Evolutionary conservation across 768 basidiomycete species (phyloP).

Genomic region (Jaapia argillacea): DNA sequence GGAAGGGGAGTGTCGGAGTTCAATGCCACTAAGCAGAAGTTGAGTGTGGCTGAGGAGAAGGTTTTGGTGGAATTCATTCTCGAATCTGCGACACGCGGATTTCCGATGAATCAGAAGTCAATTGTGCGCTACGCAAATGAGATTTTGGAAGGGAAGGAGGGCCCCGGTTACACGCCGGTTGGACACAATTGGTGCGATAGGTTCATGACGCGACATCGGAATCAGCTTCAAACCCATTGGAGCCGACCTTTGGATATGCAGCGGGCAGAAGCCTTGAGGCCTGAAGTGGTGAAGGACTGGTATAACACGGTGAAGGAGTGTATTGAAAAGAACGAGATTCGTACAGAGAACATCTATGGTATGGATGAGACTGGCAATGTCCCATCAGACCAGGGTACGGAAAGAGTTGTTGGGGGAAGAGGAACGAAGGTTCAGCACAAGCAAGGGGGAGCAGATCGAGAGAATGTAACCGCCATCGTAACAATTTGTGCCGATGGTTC

Average conservation of each 20-base stretch:
- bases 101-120: constrained; percentile 12
- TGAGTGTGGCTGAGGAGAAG: constrained; percentile 18
- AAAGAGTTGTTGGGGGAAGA: constrained; percentile 6
- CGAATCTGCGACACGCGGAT: constrained; percentile 17
- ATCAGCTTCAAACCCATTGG: constrained; percentile 23
- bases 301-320: constrained; percentile 21
- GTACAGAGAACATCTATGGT: constrained; percentile 15
- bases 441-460: constrained; percentile 18
- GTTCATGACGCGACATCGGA: constrained; percentile 18
- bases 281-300: constrained; percentile 19
- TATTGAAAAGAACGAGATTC: constrained; percentile 9
- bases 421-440: constrained; percentile 21
- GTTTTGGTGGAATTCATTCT: constrained; percentile 20
- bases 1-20: constrained; percentile 11
- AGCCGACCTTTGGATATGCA: constrained; percentile 20
- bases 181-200: constrained; percentile 18
- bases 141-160: constrained; percentile 11
- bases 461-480: constrained; percentile 27
- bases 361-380: constrained; percentile 24
- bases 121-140: constrained; percentile 18
- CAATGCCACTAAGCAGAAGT: constrained; percentile 17
- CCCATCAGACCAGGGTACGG: constrained; percentile 3
- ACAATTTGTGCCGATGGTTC: constrained; percentile 32
- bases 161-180: constrained; percentile 10
- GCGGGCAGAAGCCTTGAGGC: constrained; percentile 19